Conservation (phyloP, 768 basidiomycete genomes). For the Gyrodon lividus region DNA sequence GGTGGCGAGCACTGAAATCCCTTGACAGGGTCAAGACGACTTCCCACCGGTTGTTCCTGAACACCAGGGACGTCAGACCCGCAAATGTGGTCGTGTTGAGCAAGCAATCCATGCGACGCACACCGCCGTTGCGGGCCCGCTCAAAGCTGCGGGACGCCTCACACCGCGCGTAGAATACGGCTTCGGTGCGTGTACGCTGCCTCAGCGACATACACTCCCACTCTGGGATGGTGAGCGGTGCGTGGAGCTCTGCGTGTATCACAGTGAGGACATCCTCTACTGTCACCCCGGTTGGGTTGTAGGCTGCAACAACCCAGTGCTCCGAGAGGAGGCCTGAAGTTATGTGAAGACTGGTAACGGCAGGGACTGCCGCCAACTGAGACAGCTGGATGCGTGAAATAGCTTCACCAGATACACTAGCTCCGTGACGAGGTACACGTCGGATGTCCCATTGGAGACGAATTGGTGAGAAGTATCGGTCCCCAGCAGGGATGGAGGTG, state of each 20-base stretch:
- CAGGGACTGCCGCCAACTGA: conserved; percentile 45
- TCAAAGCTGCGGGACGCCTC: conserved; percentile 35
- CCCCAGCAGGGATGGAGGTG: conserved; percentile 9
- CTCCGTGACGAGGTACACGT: conserved; percentile 34
- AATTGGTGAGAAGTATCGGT: conserved; percentile 8
- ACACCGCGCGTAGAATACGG: conserved; percentile 48
- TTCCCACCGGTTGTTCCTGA: conserved; percentile 38
- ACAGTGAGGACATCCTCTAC: conserved; percentile 49
- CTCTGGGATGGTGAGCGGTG: conserved; percentile 39
- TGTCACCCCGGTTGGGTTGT: conserved; percentile 48
- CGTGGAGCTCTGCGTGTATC: conserved; percentile 41
- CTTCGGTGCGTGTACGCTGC: conserved; percentile 42
- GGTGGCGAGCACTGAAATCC: conserved; percentile 18
- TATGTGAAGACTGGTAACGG: conserved; percentile 37
- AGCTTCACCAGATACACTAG: conserved; percentile 9
- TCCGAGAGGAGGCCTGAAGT: conserved; percentile 47
- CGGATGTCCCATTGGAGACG: conserved; percentile 52
- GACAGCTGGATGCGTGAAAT: conserved; percentile 29
- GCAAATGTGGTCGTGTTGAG: conserved; percentile 49
- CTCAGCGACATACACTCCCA: conserved; percentile 43
- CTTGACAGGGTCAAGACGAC: conserved; percentile 46
- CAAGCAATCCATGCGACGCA: conserved; percentile 50
- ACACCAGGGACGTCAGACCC: conserved; percentile 45
- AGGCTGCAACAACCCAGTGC: conserved; percentile 41
- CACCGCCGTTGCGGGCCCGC: conserved; percentile 38